Evolutionary conservation across 2,329 filamentous ascomycete genomes (phyloP), one percentile per base, ranked within the genome.

Genomic region (Blastomyces percursus): DNA sequence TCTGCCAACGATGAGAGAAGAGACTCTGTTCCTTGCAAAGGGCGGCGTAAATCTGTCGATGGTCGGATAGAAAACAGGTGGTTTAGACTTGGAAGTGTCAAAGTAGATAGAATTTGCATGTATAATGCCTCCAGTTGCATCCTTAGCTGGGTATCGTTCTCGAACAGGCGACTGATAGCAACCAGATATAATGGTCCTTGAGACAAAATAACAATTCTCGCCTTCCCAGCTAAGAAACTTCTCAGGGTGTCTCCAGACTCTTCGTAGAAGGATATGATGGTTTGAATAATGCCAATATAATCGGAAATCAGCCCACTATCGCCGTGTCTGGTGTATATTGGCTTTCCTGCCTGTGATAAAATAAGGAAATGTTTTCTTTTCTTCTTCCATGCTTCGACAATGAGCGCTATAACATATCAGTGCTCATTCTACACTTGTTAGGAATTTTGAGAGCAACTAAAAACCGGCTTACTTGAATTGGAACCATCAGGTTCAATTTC

Each of bases 321-420:
- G 50, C 95, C 94, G 72, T 99, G 93, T 58, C 95, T 85, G 71
- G 91, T 97, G 81, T 93, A 99, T 58, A 99, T 95, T 12, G 94
- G 95, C 74, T 99, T 99, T 24, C 94, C 94, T 11, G 95, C 93
- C 16, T 91, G 93, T 2, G 94, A 97, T 1, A 99, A 80, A 69
- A 99, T 96, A 76, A 99, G 85, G 74, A 96, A 99, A 76, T 99
- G 94, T 76, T 99, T 99, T 66, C 92, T 81, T 77, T 97, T 97
- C 46, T 88, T 85, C 72, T 91, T 94, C 92, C 92, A 99, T 66
- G 86, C 81, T 19, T 79, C 77, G 50, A 96, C 79, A 32, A 90
- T 78, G 56, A 80, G 76, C 56, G 86, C 84, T 70, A 51, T 46
- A 35, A 46, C 52, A 60, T 19, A 7, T 57, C 21, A 72, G 35